phyloP scores from a whole-genome alignment of 1,139 yeast species.

The Saccharomycopsis crataegensis region DNA sequence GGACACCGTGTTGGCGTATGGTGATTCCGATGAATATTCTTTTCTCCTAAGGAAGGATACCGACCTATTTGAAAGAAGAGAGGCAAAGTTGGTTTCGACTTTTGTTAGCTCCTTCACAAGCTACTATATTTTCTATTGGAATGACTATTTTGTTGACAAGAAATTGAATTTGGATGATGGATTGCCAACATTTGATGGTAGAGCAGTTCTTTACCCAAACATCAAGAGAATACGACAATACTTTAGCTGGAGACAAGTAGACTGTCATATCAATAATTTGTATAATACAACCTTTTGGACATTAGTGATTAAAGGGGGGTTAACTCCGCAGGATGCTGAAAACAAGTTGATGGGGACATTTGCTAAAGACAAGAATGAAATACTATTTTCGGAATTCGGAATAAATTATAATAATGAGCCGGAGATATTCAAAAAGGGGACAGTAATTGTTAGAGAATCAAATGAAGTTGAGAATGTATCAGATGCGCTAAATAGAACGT shows the following conservation, averaged over 20 bases:
- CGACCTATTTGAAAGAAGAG: constrained; percentile 71
- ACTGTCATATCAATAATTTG: constrained; percentile 89
- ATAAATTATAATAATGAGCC: constrained; percentile 88
- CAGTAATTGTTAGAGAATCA: constrained; percentile 53
- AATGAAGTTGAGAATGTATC: neutral
- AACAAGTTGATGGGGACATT: constrained; percentile 60
- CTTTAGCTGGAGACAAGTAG: constrained; percentile 93
- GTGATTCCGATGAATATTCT: constrained; percentile 93
- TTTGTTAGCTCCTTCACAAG: constrained; percentile 81
- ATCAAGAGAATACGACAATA: constrained; percentile 61
- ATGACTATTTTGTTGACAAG: constrained; percentile 43
- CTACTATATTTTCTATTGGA: constrained; percentile 65
- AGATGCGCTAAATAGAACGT: neutral
- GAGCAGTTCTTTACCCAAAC: constrained; percentile 84
- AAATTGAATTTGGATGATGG: constrained; percentile 29
- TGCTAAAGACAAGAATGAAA: constrained; percentile 80
- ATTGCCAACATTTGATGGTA: constrained; percentile 83
- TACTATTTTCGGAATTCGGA: constrained; percentile 66
- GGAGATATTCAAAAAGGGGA: constrained; percentile 83
- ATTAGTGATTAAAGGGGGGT: constrained; percentile 61
- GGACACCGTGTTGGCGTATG: constrained; percentile 78
- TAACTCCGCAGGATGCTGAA: constrained; percentile 76
- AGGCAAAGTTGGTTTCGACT: constrained; percentile 66
- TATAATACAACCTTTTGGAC: constrained; percentile 94
- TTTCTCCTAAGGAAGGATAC: constrained; percentile 62